phyloP scores from a whole-genome alignment of 352 stramenopile species.

The Phytophthora tubulina region DNA sequence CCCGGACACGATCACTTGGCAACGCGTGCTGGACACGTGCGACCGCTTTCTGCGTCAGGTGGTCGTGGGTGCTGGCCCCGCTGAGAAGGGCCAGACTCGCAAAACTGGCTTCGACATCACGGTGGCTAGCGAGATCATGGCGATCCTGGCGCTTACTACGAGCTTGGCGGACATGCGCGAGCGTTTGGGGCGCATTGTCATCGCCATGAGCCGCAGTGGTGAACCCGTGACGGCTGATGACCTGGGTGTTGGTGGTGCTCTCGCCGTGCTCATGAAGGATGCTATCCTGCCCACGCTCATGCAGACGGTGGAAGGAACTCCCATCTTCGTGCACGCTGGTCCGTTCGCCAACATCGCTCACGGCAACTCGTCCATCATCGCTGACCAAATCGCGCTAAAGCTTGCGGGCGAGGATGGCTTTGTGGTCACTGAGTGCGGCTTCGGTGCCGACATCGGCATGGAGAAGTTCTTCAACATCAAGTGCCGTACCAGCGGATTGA shows the following conservation, averaged over 20 bases:
- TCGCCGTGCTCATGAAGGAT: constrained; percentile 99
- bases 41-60: constrained; percentile 96
- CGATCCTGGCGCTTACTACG: constrained; percentile 96
- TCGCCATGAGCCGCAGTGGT: constrained; percentile 86
- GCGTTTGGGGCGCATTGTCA: constrained; percentile 95
- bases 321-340: constrained; percentile 97
- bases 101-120: constrained; percentile 84
- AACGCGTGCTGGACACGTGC: constrained; percentile 98
- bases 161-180: constrained; percentile 95
- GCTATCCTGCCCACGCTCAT: constrained; percentile 98
- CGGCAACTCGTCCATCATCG: constrained; percentile 98
- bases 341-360: constrained; percentile 99
- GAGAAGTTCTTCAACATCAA: constrained; percentile 99
- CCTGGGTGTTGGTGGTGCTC: constrained; percentile 95
- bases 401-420: constrained; percentile 97
- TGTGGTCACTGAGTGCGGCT: constrained; percentile 98
- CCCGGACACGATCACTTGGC: constrained; percentile 91
- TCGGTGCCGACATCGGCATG: constrained; percentile 97
- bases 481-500: constrained; percentile 94
- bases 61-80: constrained; percentile 88
- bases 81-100: constrained; percentile 91
- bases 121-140: constrained; percentile 99
- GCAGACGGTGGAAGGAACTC: constrained; percentile 97
- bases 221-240: constrained; percentile 97
- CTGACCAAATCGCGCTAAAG: constrained; percentile 95